phyloP scores from a whole-genome alignment of 129 eudicot genomes.

The Kitagawia praeruptora region DNA sequence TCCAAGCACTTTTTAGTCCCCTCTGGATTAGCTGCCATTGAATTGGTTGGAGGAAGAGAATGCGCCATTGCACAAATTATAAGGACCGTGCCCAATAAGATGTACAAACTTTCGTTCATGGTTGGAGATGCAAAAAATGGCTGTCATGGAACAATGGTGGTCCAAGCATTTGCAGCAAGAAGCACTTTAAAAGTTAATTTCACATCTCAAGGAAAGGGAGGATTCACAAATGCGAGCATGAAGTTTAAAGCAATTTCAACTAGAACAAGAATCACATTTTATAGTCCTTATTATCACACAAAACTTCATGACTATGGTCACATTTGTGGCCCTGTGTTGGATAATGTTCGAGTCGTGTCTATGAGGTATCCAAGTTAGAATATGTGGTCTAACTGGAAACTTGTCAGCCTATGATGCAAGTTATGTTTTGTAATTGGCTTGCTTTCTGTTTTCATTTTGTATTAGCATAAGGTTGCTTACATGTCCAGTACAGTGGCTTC shows the following conservation, averaged over 20 bases:
- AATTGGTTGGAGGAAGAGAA: background rate
- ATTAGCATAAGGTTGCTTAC: background rate
- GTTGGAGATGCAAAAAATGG: conserved; percentile 4
- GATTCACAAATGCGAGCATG: background rate
- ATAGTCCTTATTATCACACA: background rate
- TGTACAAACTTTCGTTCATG: background rate
- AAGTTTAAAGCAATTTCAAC: background rate
- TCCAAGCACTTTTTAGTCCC: background rate
- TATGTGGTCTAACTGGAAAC: background rate
- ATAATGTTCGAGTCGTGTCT: background rate
- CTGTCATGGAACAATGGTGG: conserved; percentile 2
- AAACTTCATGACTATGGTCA: background rate
- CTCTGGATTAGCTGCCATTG: background rate
- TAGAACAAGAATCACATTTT: background rate
- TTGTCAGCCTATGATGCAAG: background rate
- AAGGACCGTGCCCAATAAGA: background rate
- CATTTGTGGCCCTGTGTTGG: background rate
- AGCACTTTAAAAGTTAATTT: background rate
- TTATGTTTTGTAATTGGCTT: background rate
- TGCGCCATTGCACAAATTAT: background rate
- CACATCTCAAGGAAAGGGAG: background rate
- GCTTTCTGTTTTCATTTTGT: background rate
- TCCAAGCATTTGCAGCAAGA: background rate
- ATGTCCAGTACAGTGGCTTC: background rate
- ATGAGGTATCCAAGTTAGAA: background rate